Conservation (phyloP, 306 rosid species). For the Adenanthera pavonina region DNA sequence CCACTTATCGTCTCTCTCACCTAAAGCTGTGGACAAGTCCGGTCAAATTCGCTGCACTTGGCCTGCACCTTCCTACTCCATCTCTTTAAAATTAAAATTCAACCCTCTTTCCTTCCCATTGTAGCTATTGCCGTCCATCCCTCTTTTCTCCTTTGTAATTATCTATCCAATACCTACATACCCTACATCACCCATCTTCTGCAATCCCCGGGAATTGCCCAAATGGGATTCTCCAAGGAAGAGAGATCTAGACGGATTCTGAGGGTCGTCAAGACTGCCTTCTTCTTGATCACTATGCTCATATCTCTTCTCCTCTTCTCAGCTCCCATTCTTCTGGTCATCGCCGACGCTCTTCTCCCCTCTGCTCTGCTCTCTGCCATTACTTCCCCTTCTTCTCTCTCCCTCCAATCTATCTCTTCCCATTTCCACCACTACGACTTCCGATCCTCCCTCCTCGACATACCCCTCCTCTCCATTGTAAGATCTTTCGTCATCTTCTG, state of each 20-base stretch:
- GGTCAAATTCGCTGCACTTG: conserved; percentile 59
- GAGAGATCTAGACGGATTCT: conserved; percentile 66
- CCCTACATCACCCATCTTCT: background rate
- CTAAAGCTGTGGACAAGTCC: conserved; percentile 24
- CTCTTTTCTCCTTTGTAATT: conserved; percentile 12
- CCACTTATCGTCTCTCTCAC: conserved; percentile 38
- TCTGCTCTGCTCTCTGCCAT: conserved; percentile 77
- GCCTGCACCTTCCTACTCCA: conserved; percentile 53
- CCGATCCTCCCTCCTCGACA: conserved; percentile 81
- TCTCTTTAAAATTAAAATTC: background rate
- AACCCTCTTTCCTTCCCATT: conserved; percentile 1
- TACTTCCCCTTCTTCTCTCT: conserved; percentile 49
- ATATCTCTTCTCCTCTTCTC: conserved; percentile 79
- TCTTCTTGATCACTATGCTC: conserved; percentile 86
- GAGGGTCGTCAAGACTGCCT: conserved; percentile 77
- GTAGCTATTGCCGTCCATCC: background rate
- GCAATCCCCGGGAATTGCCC: background rate
- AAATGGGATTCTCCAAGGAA: conserved; percentile 83
- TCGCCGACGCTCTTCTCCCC: conserved; percentile 81
- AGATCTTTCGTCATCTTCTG: conserved; percentile 87
- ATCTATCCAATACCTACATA: conserved; percentile 1
- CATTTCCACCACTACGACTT: conserved; percentile 80
- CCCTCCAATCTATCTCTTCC: conserved; percentile 60
- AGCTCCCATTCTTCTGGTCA: conserved; percentile 75
- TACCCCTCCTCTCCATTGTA: conserved; percentile 76